Base-by-base conservation (phyloP, 768 basidiomycete species). In the Trametes sanguinea region DNA sequence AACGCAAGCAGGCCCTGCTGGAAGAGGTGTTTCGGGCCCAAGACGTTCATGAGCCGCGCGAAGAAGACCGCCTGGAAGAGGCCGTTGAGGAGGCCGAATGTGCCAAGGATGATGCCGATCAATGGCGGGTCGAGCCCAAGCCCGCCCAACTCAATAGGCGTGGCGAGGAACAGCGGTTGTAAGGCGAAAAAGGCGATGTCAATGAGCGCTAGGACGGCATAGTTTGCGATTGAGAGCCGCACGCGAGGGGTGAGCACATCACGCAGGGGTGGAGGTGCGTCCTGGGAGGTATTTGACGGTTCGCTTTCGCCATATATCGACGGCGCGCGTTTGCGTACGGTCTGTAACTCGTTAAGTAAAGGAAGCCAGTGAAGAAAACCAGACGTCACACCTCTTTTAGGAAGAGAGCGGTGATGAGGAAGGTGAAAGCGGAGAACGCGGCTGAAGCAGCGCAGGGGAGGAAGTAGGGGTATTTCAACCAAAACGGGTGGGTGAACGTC, bases 101-200 rank as follows among this genome's bases (percentile, higher is more conserved):
- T 7, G 1, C 75, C 75, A 17, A 81, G 66, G 62, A 74, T 74
- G 5, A 67, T 6, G 4, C 79, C 78, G 37, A 81, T 81, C 13
- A 62, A 64, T 9, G 76, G 71, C 1, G 78, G 75, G 2, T 66
- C 63, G 53, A 76, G 64, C 13, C 72, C 70, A 8, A 80, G 74
- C 4, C 79, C 80, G 0, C 81, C 78, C 14, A 72, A 72, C 46
- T 67, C 67, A 59, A 75, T 68, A 0, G 78, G 78, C 7, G 78
- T 78, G 22, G 76, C 68, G 51, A 71, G 71, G 65, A 76, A 78
- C 3, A 81, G 69, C 2, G 80, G 80, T 2, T 74, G 64, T 42
- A 80, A 67, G 13, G 76, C 74, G 60, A 63, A 63, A 44, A 69
- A 71, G 3, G 75, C 70, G 57, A 80, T 77, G 10, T 80, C 77